Conservation (phyloP, 176 grass and related monocot species). For the Elaeis guineensis region DNA sequence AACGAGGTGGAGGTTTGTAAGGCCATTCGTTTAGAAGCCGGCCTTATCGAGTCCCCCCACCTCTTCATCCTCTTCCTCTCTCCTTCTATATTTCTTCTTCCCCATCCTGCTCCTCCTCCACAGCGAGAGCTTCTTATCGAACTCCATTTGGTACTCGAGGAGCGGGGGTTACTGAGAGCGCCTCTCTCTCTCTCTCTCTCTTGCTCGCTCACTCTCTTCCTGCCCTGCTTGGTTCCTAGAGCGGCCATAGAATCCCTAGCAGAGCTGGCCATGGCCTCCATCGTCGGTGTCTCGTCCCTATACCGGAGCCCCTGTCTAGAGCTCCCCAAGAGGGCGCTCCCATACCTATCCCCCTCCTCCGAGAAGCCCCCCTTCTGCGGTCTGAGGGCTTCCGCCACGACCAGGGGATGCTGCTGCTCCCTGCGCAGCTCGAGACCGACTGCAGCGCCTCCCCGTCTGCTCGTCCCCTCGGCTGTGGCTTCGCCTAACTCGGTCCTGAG, state of each 20-base stretch:
- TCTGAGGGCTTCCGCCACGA: constrained; percentile 21
- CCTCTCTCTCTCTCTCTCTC: too few species aligned
- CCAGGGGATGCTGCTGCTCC: background rate
- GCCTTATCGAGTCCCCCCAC: constrained; percentile 3
- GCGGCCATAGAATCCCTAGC: too few species aligned
- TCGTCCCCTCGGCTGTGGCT: constrained; percentile 37
- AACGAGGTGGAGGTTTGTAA: constrained; percentile 10
- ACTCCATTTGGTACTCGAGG: too few species aligned
- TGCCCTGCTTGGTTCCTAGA: too few species aligned
- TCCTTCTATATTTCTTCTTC: constrained; percentile 23
- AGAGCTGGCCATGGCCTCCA: constrained; percentile 36
- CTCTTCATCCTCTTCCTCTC: background rate
- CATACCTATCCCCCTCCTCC: background rate
- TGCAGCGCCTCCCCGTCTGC: constrained; percentile 16
- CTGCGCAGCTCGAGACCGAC: background rate
- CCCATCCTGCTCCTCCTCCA: background rate
- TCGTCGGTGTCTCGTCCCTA: constrained; percentile 62
- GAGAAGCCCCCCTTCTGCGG: background rate
- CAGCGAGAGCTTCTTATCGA: too few species aligned
- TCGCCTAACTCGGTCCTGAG: constrained; percentile 79
- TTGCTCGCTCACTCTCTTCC: too few species aligned
- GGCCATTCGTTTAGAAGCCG: constrained; percentile 48
- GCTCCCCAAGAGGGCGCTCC: constrained; percentile 3
- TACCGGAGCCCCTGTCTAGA: constrained; percentile 28
- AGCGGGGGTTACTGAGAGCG: too few species aligned